Percentiles rank a stretch among this genome's conserved stretches.
These are phyloP conservation scores for Globisporangium megalacanthum DNA, from an alignment of 352 stramenopile genomes.

Conservation along the genomic window DNA sequence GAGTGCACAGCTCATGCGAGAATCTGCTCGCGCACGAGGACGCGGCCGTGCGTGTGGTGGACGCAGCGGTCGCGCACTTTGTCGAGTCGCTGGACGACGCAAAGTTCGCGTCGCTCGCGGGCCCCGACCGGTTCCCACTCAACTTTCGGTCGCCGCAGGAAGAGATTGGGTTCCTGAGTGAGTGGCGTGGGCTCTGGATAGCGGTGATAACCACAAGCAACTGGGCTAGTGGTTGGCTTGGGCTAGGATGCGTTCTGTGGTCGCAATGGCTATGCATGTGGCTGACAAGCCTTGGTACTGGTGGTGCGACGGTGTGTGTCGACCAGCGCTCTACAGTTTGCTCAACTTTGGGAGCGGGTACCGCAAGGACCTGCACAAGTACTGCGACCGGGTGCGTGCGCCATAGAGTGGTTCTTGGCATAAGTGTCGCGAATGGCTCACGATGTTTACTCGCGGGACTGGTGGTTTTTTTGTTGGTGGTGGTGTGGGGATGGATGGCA, in stretches of 20 bases:
- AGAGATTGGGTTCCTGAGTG: slow-evolving; percentile 77
- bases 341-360: slow-evolving; percentile 81
- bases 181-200: slow-evolving; percentile 2
- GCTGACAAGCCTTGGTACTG: background rate
- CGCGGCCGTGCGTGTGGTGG: slow-evolving; percentile 43
- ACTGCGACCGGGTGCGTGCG: slow-evolving; percentile 37
- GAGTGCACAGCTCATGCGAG: slow-evolving; percentile 50
- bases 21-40: slow-evolving; percentile 35
- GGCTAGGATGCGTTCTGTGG: too few species aligned
- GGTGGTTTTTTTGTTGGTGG: background rate
- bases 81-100: slow-evolving; percentile 40
- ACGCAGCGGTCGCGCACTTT: slow-evolving; percentile 43
- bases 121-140: slow-evolving; percentile 60
- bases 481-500: slow-evolving; percentile 8
- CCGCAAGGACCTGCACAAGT: slow-evolving; percentile 74
- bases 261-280: background rate
- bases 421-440: background rate
- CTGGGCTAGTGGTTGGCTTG: too few species aligned
- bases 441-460: background rate
- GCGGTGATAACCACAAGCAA: background rate
- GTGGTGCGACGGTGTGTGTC: background rate
- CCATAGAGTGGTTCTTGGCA: background rate
- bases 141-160: slow-evolving; percentile 69
- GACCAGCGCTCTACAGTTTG: slow-evolving; percentile 50
- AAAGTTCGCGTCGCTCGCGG: slow-evolving; percentile 42